Percentiles rank a stretch among this genome's conserved stretches.
phyloP scores from a whole-genome alignment of 2,329 filamentous ascomycete genomes.

The Trichophyton schoenleinii region DNA sequence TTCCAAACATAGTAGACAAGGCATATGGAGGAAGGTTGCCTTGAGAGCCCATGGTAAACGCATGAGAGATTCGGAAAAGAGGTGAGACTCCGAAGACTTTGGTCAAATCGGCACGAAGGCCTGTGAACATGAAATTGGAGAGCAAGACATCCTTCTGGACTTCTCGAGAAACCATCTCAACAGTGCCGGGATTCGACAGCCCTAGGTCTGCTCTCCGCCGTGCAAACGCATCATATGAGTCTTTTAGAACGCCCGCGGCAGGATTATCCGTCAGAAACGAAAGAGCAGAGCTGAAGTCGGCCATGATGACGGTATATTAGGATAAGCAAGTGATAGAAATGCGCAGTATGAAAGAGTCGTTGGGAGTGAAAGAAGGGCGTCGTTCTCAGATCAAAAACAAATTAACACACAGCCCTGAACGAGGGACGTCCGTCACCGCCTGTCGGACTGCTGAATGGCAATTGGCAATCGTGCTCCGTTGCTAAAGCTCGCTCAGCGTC shows the following conservation, averaged over 20 bases:
- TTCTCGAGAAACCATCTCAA: conserved; percentile 81
- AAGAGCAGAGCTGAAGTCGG: conserved; percentile 37
- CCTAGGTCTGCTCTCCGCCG: conserved; percentile 79
- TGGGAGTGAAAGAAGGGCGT: neutral
- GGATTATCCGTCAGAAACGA: conserved; percentile 64
- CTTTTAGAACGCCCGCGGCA: conserved; percentile 54
- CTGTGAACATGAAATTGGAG: conserved; percentile 93
- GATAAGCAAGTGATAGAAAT: neutral
- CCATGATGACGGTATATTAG: conserved; percentile 22
- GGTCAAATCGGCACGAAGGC: conserved; percentile 88
- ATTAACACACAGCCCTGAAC: neutral
- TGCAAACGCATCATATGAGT: conserved; percentile 69
- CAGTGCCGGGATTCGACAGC: conserved; percentile 79
- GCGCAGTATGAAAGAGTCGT: neutral
- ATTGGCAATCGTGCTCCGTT: neutral
- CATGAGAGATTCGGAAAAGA: conserved; percentile 93
- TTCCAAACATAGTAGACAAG: conserved; percentile 88
- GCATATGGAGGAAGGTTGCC: conserved; percentile 78
- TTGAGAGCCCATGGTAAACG: conserved; percentile 84
- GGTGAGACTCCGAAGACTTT: conserved; percentile 91
- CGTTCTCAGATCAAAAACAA: neutral
- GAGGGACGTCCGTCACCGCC: neutral
- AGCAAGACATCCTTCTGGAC: conserved; percentile 93
- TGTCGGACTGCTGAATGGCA: neutral
- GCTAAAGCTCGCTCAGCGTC: neutral